Evolutionary conservation across 345 rosid genomes (phyloP).

Genomic region (Sonneratia caseolaris): DNA sequence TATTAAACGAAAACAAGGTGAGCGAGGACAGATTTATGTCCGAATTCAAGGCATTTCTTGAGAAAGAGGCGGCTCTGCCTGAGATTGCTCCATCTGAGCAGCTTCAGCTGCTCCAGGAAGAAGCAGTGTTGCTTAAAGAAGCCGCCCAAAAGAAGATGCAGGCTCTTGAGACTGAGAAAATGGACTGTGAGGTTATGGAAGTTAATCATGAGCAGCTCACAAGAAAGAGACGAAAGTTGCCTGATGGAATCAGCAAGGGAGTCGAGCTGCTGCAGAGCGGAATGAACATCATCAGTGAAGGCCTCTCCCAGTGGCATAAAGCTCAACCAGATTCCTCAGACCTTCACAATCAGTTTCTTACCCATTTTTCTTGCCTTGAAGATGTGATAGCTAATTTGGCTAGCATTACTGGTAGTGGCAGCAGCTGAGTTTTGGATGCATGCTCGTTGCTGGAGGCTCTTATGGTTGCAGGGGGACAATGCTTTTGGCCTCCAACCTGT

Average conservation of each 20-base stretch:
- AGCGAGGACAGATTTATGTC: slow-evolving; percentile 65
- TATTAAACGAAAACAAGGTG: slow-evolving; percentile 42
- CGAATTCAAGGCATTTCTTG: slow-evolving; percentile 67
- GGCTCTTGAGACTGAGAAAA: slow-evolving; percentile 11
- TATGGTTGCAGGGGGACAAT: background rate
- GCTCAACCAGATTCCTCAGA: slow-evolving; percentile 28
- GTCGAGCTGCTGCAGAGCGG: slow-evolving; percentile 67
- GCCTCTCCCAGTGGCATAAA: slow-evolving; percentile 55
- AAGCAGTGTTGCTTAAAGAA: slow-evolving; percentile 47
- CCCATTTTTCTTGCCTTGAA: slow-evolving; percentile 56
- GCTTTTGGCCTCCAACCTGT: background rate
- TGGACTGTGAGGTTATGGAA: slow-evolving; percentile 20
- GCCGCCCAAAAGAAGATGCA: slow-evolving; percentile 19
- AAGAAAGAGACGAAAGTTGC: slow-evolving; percentile 75
- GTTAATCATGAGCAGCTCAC: slow-evolving; percentile 23
- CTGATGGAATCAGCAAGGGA: slow-evolving; percentile 65
- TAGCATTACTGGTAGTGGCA: slow-evolving; percentile 27
- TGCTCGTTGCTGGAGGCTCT: background rate
- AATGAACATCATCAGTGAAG: slow-evolving; percentile 48
- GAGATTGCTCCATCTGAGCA: slow-evolving; percentile 33
- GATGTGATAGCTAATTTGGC: slow-evolving; percentile 48
- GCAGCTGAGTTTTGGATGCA: background rate
- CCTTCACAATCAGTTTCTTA: slow-evolving; percentile 43
- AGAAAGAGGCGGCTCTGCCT: slow-evolving; percentile 58
- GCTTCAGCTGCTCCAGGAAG: slow-evolving; percentile 37